These are phyloP conservation scores for Tulasnella calospora DNA, from an alignment of 768 basidiomycete genomes.

Conservation along the genomic window DNA sequence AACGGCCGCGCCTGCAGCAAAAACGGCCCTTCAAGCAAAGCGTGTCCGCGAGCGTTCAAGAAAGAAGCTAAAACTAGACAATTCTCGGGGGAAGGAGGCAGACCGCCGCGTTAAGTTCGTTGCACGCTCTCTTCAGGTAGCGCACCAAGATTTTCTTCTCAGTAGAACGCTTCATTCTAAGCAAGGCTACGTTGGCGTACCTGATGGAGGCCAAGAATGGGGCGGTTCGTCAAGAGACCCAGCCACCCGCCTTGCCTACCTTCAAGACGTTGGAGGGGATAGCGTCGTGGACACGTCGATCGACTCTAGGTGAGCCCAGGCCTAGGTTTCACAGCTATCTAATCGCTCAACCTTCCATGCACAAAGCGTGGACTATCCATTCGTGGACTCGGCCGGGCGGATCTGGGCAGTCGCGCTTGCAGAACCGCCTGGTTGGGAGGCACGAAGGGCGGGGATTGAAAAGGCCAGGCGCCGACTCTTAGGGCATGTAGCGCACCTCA, in stretches of 20 bases:
- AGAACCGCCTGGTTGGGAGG: neutral
- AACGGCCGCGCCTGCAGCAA: no score
- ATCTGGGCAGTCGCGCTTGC: neutral
- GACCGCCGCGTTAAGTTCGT: neutral
- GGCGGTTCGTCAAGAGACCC: accelerated
- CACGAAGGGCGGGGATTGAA: neutral
- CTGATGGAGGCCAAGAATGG: neutral
- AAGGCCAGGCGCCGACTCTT: neutral
- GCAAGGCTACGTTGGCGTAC: neutral
- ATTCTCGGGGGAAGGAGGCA: neutral
- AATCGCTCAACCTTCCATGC: neutral
- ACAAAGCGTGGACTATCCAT: neutral
- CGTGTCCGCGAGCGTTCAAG: neutral
- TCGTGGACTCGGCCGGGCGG: neutral
- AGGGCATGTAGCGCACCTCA: neutral
- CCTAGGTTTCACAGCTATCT: no score
- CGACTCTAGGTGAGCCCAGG: neutral
- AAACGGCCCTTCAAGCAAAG: neutral
- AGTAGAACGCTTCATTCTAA: neutral
- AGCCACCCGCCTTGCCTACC: neutral
- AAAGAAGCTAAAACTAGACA: neutral
- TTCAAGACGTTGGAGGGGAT: neutral
- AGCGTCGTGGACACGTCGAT: neutral
- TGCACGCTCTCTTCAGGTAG: neutral
- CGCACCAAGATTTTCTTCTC: neutral